Evolutionary conservation across 2,329 filamentous ascomycete species (phyloP).

Genomic region (Leptographium procerum): DNA sequence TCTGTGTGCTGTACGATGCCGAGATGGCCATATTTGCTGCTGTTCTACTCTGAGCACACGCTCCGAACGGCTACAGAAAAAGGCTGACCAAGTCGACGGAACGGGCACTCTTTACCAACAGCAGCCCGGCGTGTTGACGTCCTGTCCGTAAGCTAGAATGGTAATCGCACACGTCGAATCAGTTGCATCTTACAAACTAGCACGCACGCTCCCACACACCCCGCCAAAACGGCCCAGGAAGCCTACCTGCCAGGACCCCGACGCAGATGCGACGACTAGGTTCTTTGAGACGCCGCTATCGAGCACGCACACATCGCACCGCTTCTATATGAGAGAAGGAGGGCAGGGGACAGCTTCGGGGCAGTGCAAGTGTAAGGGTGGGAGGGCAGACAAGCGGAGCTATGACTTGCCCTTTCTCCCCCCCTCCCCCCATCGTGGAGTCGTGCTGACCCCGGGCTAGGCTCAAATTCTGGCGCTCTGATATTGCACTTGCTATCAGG

Average conservation of each 20-base stretch:
- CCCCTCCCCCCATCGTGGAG: background rate
- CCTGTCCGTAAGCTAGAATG: background rate
- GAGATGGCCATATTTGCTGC: background rate
- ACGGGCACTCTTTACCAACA: background rate
- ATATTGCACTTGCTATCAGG: background rate
- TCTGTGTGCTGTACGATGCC: background rate
- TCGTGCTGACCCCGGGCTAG: background rate
- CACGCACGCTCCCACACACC: background rate
- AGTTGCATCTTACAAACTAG: background rate
- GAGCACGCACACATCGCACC: background rate
- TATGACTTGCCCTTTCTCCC: background rate
- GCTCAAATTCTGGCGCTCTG: background rate
- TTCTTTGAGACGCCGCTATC: background rate
- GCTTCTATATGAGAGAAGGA: background rate
- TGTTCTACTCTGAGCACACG: background rate
- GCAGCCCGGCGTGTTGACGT: background rate
- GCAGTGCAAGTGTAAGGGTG: background rate
- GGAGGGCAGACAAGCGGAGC: background rate
- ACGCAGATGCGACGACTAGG: background rate
- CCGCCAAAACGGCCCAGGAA: background rate
- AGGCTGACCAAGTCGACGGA: background rate
- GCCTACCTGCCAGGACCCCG: background rate
- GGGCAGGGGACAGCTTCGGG: background rate
- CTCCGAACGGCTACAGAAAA: background rate
- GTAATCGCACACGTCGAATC: background rate